Percentiles rank a stretch among this genome's conserved stretches.
These are phyloP conservation scores for Zygosaccharomyces pseudobailii DNA, from an alignment of 1,139 yeast species.

Conservation along the genomic window DNA sequence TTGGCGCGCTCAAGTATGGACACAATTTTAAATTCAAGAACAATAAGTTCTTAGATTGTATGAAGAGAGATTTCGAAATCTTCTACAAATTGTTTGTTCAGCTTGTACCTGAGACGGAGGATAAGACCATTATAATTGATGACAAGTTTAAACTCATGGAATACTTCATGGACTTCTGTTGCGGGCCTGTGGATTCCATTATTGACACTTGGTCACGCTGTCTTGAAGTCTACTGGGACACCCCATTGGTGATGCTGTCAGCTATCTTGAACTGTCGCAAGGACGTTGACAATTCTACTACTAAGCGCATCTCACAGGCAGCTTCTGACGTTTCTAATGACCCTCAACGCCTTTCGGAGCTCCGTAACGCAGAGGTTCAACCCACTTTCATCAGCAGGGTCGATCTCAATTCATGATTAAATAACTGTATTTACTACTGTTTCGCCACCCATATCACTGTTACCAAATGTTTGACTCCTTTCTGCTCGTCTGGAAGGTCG, in stretches of 20 bases:
- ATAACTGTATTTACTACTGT: constrained; percentile 5
- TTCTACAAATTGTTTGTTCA: constrained; percentile 59
- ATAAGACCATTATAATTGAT: constrained; percentile 36
- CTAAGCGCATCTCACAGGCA: constrained; percentile 23
- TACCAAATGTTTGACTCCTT: constrained; percentile 16
- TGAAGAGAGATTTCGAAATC: constrained; percentile 62
- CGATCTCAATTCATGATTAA: neutral
- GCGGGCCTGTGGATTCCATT: constrained; percentile 48
- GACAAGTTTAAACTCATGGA: constrained; percentile 65
- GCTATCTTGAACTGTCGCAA: constrained; percentile 41
- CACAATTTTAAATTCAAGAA: constrained; percentile 37
- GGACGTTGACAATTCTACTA: constrained; percentile 31
- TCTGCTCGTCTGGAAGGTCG: constrained; percentile 12
- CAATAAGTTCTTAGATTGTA: constrained; percentile 49
- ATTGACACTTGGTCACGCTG: constrained; percentile 57
- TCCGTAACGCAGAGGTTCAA: constrained; percentile 17
- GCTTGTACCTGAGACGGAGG: constrained; percentile 41
- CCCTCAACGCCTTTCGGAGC: constrained; percentile 19
- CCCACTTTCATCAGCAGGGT: constrained; percentile 29
- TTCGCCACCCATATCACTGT: constrained; percentile 30
- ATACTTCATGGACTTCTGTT: constrained; percentile 62
- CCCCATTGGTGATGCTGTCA: constrained; percentile 64
- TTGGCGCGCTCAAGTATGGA: constrained; percentile 43
- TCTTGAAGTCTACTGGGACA: constrained; percentile 55
- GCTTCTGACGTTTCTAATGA: constrained; percentile 20